Evolutionary conservation across 805 yeast species (phyloP).

Genomic region (Metschnikowia continentalis): DNA sequence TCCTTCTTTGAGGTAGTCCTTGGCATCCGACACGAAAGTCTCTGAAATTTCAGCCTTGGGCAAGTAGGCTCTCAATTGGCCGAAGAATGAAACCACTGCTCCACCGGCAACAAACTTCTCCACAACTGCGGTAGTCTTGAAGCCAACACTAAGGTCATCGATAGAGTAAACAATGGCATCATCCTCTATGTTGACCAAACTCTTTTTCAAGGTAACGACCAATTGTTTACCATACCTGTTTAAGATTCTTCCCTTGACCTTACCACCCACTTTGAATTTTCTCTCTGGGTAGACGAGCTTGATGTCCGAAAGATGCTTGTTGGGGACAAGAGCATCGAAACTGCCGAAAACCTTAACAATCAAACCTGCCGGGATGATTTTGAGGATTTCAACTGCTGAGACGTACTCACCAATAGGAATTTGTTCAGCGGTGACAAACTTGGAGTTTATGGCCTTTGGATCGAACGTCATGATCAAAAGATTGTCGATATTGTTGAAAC

Average conservation of each 20-base stretch:
- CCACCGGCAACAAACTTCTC: slow-evolving; percentile 70
- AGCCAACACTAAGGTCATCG: slow-evolving; percentile 40
- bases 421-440: slow-evolving; percentile 65
- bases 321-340: slow-evolving; percentile 72
- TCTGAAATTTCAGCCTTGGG: slow-evolving; percentile 90
- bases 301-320: slow-evolving; percentile 76
- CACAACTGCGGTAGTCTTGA: slow-evolving; percentile 68
- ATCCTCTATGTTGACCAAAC: slow-evolving; percentile 64
- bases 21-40: slow-evolving; percentile 72
- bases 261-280: slow-evolving; percentile 81
- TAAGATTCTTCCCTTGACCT: slow-evolving; percentile 71
- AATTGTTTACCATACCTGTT: slow-evolving; percentile 48
- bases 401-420: slow-evolving; percentile 71
- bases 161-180: slow-evolving; percentile 44
- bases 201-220: slow-evolving; percentile 73
- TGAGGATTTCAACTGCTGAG: slow-evolving; percentile 47
- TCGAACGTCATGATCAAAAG: slow-evolving; percentile 66
- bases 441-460: slow-evolving; percentile 56
- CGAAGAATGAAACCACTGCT: slow-evolving; percentile 80
- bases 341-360: slow-evolving; percentile 59
- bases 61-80: slow-evolving; percentile 68
- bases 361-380: slow-evolving; percentile 64
- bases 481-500: slow-evolving; percentile 64
- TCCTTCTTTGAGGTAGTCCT: slow-evolving; percentile 73
- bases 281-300: slow-evolving; percentile 86